phyloP scores from a whole-genome alignment of 2,329 filamentous ascomycete species.

The Trichoderma aggressivum region DNA sequence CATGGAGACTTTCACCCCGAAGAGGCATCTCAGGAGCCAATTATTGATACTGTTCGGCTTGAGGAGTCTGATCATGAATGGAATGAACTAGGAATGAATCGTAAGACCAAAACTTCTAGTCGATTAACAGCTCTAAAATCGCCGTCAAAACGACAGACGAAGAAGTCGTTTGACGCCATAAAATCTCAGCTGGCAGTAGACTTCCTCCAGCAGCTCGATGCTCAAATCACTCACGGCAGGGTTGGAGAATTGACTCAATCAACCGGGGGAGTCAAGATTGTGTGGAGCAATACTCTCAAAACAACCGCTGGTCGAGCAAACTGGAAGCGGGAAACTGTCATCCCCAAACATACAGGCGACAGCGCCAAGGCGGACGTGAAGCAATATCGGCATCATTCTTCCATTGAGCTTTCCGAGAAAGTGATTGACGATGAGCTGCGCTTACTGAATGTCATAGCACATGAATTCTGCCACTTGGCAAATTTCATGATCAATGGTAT shows the following conservation, averaged over 20 bases:
- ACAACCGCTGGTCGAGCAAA: slow-evolving; percentile 74
- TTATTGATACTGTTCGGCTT: slow-evolving; percentile 58
- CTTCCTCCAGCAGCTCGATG: slow-evolving; percentile 70
- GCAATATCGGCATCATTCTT: slow-evolving; percentile 58
- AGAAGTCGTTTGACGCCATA: slow-evolving; percentile 58
- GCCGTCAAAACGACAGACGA: slow-evolving; percentile 38
- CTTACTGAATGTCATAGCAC: slow-evolving; percentile 85
- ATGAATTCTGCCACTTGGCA: slow-evolving; percentile 93
- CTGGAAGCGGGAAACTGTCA: slow-evolving; percentile 62
- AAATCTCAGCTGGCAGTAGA: slow-evolving; percentile 61
- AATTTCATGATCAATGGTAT: slow-evolving; percentile 84
- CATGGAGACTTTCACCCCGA: slow-evolving; percentile 43
- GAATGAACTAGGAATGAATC: slow-evolving; percentile 60
- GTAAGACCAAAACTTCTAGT: slow-evolving; percentile 36
- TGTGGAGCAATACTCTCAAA: slow-evolving; percentile 76
- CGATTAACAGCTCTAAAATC: not conserved
- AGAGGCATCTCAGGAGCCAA: slow-evolving; percentile 50
- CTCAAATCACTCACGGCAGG: slow-evolving; percentile 56
- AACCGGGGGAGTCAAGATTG: slow-evolving; percentile 67
- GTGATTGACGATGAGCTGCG: slow-evolving; percentile 76
- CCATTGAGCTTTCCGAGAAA: slow-evolving; percentile 85
- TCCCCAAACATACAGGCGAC: slow-evolving; percentile 28
- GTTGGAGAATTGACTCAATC: slow-evolving; percentile 55
- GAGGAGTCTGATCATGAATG: slow-evolving; percentile 58
- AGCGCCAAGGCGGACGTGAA: slow-evolving; percentile 26